Evolutionary conservation across 257 asterid genomes (phyloP).

Genomic region (Capsicum baccatum): DNA sequence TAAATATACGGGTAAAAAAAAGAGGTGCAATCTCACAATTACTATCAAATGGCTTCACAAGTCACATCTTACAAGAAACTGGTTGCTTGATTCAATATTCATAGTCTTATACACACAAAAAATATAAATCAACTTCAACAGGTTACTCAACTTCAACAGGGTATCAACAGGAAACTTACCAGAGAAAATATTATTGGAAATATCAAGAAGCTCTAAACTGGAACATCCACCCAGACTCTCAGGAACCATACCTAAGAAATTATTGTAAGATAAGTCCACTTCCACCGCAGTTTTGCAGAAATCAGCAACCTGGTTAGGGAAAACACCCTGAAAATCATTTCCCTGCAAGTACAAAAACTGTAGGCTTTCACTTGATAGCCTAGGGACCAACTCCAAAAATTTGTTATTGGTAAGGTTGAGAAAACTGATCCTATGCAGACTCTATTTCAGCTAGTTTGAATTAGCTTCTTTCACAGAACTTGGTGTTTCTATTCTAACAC

Average conservation of each 20-base stretch:
- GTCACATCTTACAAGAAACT: no score
- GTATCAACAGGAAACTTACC: slow-evolving; percentile 79
- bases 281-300: slow-evolving; percentile 68
- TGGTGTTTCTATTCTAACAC: no score
- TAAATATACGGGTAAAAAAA: no score
- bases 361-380: slow-evolving; percentile 51
- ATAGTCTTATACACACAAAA: no score
- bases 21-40: no score
- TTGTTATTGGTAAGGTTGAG: slow-evolving; percentile 76
- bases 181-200: slow-evolving; percentile 67
- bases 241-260: slow-evolving; percentile 68
- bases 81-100: no score
- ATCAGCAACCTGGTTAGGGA: slow-evolving; percentile 56
- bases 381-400: slow-evolving; percentile 64
- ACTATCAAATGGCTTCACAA: no score
- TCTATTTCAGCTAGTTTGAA: no score
- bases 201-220: slow-evolving; percentile 58
- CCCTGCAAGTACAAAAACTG: slow-evolving; percentile 64
- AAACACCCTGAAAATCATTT: slow-evolving; percentile 60
- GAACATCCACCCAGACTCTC: slow-evolving; percentile 67
- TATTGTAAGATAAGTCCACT: slow-evolving; percentile 68
- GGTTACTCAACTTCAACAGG: slow-evolving; percentile 55
- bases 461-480: no score
- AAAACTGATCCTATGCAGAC: slow-evolving; percentile 37
- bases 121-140: slow-evolving; percentile 28